Base-by-base conservation (phyloP, 192 early-diverging fungal genomes). In the Kappamyces sp. region DNA sequence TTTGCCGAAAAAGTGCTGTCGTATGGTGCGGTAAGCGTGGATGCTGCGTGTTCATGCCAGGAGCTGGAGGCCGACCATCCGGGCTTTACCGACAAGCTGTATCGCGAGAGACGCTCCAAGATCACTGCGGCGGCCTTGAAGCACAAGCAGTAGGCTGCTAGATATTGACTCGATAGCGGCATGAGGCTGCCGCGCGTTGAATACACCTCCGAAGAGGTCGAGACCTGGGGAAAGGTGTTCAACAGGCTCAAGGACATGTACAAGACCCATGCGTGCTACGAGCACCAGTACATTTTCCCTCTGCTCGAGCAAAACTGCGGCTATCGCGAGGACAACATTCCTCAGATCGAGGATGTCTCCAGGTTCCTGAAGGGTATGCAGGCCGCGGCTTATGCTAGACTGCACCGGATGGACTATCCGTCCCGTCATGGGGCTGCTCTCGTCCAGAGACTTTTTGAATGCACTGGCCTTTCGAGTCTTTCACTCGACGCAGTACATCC, bases 401-500 rank as follows among this genome's bases (percentile, higher is more conserved):
- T 94, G 87, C 66, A 94, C 94, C 3, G 94, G 94, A 1, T 98
- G 93, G 68, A 92, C 90, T 15, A 62, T 98, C 59, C 85, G 94
- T 31, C 94, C 94, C 2, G 91, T 94, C 11, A 93, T 90, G 87
- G 94, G 93, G 4, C 75, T 98, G 8, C 78, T 98, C 48, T 88
- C 89, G 42, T 85, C 88, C 33, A 77, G 94, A 33, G 94, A 98
- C 69, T 98, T 98, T 64, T 71, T 98, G 62, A 98, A 98, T 67
- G 88, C 86, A 31, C 81, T 98, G 67, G 94, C 92, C 2, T 98
- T 98, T 79, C 85, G 94, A 47, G 92, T 98, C 4, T 98, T 98
- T 79, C 89, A 94, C 72, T 88, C 85, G 42, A 98, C 94, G 6
- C 94, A 98, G 74, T 98, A 98, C 70, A 92, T 98, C 68, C 89